Evolutionary conservation across 192 early-diverging fungal genomes (phyloP).

Genomic region (Phlyctochytrium arcticum): DNA sequence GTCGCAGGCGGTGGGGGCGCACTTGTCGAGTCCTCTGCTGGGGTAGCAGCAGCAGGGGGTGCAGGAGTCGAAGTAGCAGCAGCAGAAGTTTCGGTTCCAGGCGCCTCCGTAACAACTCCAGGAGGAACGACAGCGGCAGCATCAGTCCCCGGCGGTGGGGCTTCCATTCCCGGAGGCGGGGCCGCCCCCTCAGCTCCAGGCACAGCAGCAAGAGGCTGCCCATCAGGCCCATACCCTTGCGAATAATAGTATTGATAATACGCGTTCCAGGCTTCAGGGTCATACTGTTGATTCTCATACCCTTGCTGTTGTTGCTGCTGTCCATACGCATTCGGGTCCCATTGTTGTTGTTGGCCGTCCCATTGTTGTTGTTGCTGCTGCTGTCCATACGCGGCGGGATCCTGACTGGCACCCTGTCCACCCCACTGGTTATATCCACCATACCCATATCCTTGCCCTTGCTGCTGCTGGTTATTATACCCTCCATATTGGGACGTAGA

Average conservation of each 20-base stretch:
- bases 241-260: slow-evolving; percentile 31
- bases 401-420: slow-evolving; percentile 11
- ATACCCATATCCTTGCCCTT: not conserved
- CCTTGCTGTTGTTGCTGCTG: slow-evolving; percentile 12
- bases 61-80: too few relatives aligned
- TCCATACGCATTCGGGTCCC: not conserved
- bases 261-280: slow-evolving; percentile 9
- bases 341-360: not conserved
- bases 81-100: too few relatives aligned
- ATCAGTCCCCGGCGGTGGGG: too few relatives aligned
- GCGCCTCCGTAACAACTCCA: too few relatives aligned
- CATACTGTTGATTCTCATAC: slow-evolving; percentile 12
- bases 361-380: not conserved
- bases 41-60: too few relatives aligned
- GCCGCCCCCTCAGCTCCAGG: not conserved
- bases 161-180: too few relatives aligned
- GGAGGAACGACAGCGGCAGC: too few relatives aligned
- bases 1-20: too few relatives aligned
- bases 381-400: slow-evolving; percentile 1
- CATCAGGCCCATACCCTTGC: not conserved
- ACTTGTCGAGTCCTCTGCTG: too few relatives aligned
- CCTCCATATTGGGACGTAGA: not conserved
- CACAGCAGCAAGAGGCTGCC: not conserved
- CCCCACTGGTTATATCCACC: not conserved
- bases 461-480: not conserved